Evolutionary conservation across 495 filamentous ascomycete species (phyloP).

Genomic region (Penicillium cataractarum): DNA sequence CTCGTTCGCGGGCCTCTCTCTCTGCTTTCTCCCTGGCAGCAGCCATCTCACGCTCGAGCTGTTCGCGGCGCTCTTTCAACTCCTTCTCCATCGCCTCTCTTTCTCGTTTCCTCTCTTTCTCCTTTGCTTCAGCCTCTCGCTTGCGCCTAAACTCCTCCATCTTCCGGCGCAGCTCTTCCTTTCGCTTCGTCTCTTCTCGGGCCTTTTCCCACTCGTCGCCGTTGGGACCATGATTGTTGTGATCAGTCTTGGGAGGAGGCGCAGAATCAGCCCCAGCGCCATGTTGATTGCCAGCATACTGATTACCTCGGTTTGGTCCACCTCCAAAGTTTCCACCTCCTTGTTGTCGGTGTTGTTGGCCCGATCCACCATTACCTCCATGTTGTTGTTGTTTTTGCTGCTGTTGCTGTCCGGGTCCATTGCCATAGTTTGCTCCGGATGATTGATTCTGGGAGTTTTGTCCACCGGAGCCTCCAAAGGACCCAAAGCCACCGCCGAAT

Average conservation of each 20-base stretch:
- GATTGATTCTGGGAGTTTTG: slow-evolving; percentile 27
- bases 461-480: slow-evolving; percentile 18
- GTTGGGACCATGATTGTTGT: slow-evolving; percentile 25
- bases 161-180: slow-evolving; percentile 56
- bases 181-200: slow-evolving; percentile 65
- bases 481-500: slow-evolving; percentile 24
- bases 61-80: slow-evolving; percentile 50
- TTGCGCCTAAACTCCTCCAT: slow-evolving; percentile 64
- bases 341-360: slow-evolving; percentile 29
- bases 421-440: slow-evolving; percentile 21
- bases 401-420: slow-evolving; percentile 27
- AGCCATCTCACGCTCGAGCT: slow-evolving; percentile 52
- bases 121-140: slow-evolving; percentile 46
- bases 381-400: slow-evolving; percentile 25
- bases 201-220: slow-evolving; percentile 70
- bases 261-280: background rate
- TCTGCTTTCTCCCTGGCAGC: slow-evolving; percentile 50
- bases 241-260: slow-evolving; percentile 26
- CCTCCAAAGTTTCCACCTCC: slow-evolving; percentile 35
- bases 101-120: slow-evolving; percentile 50
- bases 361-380: slow-evolving; percentile 17
- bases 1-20: slow-evolving; percentile 46
- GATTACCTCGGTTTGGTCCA: slow-evolving; percentile 32
- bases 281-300: slow-evolving; percentile 44
- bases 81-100: slow-evolving; percentile 57